Percentiles rank a stretch among this genome's conserved stretches.
Conservation (phyloP, 768 basidiomycete species). For the Steccherinum ochraceum region DNA sequence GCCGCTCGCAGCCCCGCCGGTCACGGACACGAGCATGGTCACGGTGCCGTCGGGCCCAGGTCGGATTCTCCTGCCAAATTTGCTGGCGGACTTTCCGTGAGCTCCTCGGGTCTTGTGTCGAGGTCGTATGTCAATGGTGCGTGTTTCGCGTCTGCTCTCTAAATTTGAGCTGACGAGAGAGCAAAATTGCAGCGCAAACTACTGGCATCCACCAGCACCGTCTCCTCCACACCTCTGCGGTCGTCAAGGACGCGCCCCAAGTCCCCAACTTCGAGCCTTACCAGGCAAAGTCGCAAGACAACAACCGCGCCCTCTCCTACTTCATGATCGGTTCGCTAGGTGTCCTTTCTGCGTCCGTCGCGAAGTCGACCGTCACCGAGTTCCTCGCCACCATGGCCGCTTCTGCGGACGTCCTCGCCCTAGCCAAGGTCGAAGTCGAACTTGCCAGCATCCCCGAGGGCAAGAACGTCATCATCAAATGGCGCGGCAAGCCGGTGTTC, state of each 20-base stretch:
- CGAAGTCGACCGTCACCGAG: constrained; percentile 90
- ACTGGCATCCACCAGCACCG: constrained; percentile 57
- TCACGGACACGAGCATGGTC: constrained; percentile 49
- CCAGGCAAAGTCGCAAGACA: constrained; percentile 56
- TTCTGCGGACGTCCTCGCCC: constrained; percentile 94
- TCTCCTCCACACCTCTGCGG: constrained; percentile 71
- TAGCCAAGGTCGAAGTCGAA: constrained; percentile 97
- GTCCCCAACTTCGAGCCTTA: constrained; percentile 90
- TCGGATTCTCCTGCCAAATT: constrained; percentile 59
- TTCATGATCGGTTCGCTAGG: constrained; percentile 92
- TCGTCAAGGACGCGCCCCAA: constrained; percentile 62
- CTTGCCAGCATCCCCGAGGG: constrained; percentile 89
- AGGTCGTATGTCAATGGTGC: constrained; percentile 60
- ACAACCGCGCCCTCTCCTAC: constrained; percentile 76
- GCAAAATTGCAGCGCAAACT: constrained; percentile 36
- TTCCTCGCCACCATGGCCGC: constrained; percentile 96
- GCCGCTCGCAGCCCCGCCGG: constrained; percentile 52
- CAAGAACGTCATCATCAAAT: constrained; percentile 96
- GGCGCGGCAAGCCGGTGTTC: constrained; percentile 99
- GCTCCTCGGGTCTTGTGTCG: constrained; percentile 50
- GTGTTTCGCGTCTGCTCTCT: constrained; percentile 15
- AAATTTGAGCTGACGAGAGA: neutral
- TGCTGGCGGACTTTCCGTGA: constrained; percentile 48
- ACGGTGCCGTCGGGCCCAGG: constrained; percentile 48
- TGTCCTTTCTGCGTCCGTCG: constrained; percentile 88